These are phyloP conservation scores for Mrakia frigida DNA, from an alignment of 768 basidiomycete genomes.

Conservation along the genomic window DNA sequence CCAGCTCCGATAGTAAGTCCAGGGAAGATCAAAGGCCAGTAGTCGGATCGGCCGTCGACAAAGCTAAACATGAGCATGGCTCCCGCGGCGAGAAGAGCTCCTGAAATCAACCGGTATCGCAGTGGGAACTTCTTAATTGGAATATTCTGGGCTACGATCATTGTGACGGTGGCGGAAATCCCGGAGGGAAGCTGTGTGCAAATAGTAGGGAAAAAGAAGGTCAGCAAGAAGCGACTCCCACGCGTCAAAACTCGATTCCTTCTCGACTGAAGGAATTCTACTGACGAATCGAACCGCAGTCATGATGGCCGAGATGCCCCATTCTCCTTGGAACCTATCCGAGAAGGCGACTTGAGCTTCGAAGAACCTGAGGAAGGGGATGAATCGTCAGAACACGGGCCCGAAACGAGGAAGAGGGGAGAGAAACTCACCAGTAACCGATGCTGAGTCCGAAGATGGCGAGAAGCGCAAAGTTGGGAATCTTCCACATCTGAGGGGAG, in stretches of 20 bases:
- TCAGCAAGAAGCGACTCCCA: background rate
- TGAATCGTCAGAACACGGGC: too few species aligned
- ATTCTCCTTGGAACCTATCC: background rate
- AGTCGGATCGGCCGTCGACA: conserved; percentile 1
- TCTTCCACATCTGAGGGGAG: conserved; percentile 34
- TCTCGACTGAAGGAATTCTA: too few species aligned
- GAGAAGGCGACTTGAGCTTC: conserved; percentile 11
- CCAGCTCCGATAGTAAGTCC: background rate
- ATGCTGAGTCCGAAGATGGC: conserved; percentile 36
- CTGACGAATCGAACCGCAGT: conserved; percentile 1
- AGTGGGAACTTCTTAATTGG: background rate
- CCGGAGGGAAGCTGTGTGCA: background rate
- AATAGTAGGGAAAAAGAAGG: background rate
- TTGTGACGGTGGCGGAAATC: background rate
- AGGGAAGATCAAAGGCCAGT: conserved; percentile 1
- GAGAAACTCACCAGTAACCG: conserved; percentile 38
- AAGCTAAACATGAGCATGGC: conserved; percentile 17
- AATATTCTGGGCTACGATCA: background rate
- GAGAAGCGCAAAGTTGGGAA: conserved; percentile 38
- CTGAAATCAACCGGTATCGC: background rate
- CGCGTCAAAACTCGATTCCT: too few species aligned
- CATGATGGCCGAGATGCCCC: background rate
- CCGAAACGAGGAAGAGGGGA: too few species aligned
- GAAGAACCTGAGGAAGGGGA: background rate
- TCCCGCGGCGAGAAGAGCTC: background rate